Base-by-base conservation (phyloP, 371 early-diverging fungal genomes). In the Mucor plumbeus region DNA sequence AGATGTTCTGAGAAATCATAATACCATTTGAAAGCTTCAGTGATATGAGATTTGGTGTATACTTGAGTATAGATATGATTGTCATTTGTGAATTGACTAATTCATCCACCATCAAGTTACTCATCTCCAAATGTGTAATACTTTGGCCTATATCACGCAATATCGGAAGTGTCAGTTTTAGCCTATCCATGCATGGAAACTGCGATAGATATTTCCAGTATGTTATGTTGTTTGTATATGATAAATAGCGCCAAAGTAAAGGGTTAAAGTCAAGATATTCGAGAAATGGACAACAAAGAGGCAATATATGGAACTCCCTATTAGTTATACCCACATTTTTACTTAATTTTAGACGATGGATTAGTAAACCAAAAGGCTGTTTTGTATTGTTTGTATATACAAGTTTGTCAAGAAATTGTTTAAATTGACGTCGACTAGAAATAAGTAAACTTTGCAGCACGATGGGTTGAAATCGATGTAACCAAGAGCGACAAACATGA, bases 261-360 rank as follows among this genome's bases (percentile, higher is more conserved):
- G 62, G 47, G 26, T 67, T 62, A 33, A 67, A 67, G 17, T 47
- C 56, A 31, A 67, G 14, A 34, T 44, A 56, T 21, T 67, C 68
- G 34, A 67, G 56, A 62, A 56, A 61, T 6, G 68, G 68, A 17
- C 68, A 67, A 3, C 43, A 47, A 5, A 62, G 8, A 8, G 68
- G 57, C 17, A 67, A 14, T 4, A 44, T 34, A 14, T 67, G 41
- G 26, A 69, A 69, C 19, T 69, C 69, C 6, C 19, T n/a, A 17
- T 59, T 63, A 9, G n/a, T 43, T 10, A 69, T 43, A 11, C 69
- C 69, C 6, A 69, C 63, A 36, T 39, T 15, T 34, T 54, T 6
- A 14, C 31, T 53, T 38, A 69, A 48, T 14, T 7, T 43, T 48
- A 69, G 33, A 14, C 41, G 53, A 21, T 43, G 50, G 4, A 64